Conservation (phyloP, 768 basidiomycete species). For the Porpolomopsis calyptriformis region DNA sequence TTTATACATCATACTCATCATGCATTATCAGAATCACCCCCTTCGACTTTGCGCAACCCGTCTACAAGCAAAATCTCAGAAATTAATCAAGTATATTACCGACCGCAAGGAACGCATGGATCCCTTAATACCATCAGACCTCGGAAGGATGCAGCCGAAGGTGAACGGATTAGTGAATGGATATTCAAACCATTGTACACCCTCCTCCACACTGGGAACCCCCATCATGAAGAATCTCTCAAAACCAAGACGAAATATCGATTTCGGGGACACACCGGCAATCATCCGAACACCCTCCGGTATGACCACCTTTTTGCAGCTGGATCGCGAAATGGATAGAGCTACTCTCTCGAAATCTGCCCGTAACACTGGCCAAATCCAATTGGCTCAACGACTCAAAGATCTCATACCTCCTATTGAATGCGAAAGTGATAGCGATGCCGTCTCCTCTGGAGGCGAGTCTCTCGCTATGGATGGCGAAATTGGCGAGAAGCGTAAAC, state of each 20-base stretch:
- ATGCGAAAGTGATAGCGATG: constrained; percentile 25
- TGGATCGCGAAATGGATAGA: constrained; percentile 43
- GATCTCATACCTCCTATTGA: constrained; percentile 28
- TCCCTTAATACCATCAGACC: constrained; percentile 44
- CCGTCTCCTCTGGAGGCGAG: constrained; percentile 15
- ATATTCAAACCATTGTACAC: constrained; percentile 30
- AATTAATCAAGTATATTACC: constrained; percentile 78
- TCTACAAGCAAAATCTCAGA: constrained; percentile 75
- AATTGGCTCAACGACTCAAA: constrained; percentile 23
- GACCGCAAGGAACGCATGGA: constrained; percentile 78
- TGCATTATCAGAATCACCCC: constrained; percentile 55
- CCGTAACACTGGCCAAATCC: constrained; percentile 6
- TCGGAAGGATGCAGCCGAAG: constrained; percentile 12
- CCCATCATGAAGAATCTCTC: constrained; percentile 20
- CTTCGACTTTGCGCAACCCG: constrained; percentile 73
- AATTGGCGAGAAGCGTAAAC: constrained; percentile 57
- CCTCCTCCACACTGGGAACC: constrained; percentile 24
- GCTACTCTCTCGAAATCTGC: constrained; percentile 5
- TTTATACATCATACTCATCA: background rate
- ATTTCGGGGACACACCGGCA: constrained; percentile 59
- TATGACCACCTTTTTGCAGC: constrained; percentile 57
- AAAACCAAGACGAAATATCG: constrained; percentile 29
- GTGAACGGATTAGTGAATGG: constrained; percentile 34
- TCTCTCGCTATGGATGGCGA: constrained; percentile 16
- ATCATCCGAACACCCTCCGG: constrained; percentile 59